Percentiles rank a stretch among this genome's conserved stretches.
phyloP scores from a whole-genome alignment of 495 filamentous ascomycete genomes.

The Peziza echinospora region DNA sequence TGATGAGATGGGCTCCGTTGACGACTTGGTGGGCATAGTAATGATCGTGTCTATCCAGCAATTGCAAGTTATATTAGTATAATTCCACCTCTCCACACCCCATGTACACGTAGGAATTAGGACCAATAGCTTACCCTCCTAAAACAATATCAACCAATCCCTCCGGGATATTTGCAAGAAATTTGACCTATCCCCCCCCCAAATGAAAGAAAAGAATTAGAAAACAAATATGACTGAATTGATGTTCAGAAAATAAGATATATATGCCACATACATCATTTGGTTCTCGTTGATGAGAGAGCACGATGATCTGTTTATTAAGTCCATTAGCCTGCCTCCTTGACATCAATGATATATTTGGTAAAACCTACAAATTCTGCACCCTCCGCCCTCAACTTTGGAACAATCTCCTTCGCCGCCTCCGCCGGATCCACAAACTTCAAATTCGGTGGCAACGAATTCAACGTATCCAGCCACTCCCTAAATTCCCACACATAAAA shows the following conservation, averaged over 20 bases:
- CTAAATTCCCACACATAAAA: background rate
- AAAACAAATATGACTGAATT: background rate
- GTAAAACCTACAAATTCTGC: conserved; percentile 36
- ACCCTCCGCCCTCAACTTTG: conserved; percentile 46
- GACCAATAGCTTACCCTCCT: conserved; percentile 30
- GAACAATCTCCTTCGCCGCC: conserved; percentile 48
- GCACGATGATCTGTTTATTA: conserved; percentile 38
- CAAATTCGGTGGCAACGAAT: conserved; percentile 55
- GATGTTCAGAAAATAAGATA: background rate
- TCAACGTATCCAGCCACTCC: conserved; percentile 68
- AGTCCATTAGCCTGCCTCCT: no score
- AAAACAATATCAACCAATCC: conserved; percentile 65
- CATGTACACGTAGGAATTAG: no score
- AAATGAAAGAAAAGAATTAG: background rate
- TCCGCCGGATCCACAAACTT: conserved; percentile 55
- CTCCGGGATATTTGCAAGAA: conserved; percentile 42
- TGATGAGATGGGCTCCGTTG: conserved; percentile 57
- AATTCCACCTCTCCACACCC: no score
- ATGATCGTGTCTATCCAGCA: conserved; percentile 45
- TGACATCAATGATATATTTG: no score
- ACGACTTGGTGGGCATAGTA: conserved; percentile 56
- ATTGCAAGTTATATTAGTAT: background rate
- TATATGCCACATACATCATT: conserved; percentile 31
- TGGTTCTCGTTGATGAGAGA: conserved; percentile 72
- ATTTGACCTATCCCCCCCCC: conserved; percentile 29